Evolutionary conservation across 352 stramenopile genomes (phyloP).

Genomic region (Pythium coloratum): DNA sequence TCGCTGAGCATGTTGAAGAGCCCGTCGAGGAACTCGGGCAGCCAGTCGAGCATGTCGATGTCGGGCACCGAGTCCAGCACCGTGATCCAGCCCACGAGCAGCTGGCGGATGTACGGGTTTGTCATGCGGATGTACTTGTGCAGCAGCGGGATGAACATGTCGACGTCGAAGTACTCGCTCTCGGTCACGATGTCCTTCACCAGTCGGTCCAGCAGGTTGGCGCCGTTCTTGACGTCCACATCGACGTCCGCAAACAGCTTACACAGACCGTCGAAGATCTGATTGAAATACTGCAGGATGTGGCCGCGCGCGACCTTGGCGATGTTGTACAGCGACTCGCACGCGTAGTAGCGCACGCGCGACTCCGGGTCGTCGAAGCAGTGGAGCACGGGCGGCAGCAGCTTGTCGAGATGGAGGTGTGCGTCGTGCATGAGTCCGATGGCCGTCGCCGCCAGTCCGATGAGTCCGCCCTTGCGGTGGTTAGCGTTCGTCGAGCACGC

Average conservation of each 20-base stretch:
- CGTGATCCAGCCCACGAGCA: conserved; percentile 98
- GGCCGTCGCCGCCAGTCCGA: conserved; percentile 96
- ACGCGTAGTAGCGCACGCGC: conserved; percentile 98
- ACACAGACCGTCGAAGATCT: conserved; percentile 98
- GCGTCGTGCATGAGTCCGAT: conserved; percentile 96
- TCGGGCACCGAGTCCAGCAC: conserved; percentile 98
- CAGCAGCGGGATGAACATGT: conserved; percentile 98
- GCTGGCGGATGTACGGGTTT: conserved; percentile 99
- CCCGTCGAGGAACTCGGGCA: conserved; percentile 97
- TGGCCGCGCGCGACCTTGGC: conserved; percentile 94
- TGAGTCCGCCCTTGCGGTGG: conserved; percentile 98
- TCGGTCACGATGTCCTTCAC: conserved; percentile 99
- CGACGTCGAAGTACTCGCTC: conserved; percentile 97
- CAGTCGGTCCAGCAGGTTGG: conserved; percentile 88
- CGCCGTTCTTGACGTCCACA: conserved; percentile 98
- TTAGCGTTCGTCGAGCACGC: conserved; percentile 98
- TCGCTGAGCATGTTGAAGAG: conserved; percentile 99
- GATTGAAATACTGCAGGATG: conserved; percentile 98
- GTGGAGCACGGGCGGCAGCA: conserved; percentile 97
- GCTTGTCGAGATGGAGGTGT: conserved; percentile 89
- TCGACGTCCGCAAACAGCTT: conserved; percentile 99
- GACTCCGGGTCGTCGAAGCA: conserved; percentile 99
- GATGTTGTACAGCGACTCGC: conserved; percentile 99
- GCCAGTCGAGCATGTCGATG: conserved; percentile 99
- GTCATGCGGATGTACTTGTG: conserved; percentile 99